Conservation (phyloP, 2,329 filamentous ascomycete genomes). For the Colletotrichum lini region DNA sequence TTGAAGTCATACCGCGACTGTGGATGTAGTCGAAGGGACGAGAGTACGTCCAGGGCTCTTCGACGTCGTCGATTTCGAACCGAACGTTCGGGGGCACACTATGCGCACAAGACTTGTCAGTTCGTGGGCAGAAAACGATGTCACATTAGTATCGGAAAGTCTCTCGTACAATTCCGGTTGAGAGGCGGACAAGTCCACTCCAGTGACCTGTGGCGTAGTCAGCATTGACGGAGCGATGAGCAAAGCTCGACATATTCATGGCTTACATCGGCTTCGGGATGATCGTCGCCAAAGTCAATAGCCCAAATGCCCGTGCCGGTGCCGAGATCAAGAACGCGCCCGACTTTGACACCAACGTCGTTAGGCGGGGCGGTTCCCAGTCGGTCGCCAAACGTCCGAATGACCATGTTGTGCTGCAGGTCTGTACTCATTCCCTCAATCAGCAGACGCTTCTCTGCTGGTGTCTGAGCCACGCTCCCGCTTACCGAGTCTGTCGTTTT, state of each 20-base stretch:
- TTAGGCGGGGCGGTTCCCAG: slow-evolving; percentile 42
- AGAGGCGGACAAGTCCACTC: slow-evolving; percentile 58
- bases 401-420: slow-evolving; percentile 54
- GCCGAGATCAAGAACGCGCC: slow-evolving; percentile 59
- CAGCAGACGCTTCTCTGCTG: neutral
- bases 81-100: slow-evolving; percentile 63
- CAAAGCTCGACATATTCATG: neutral
- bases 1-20: slow-evolving; percentile 53
- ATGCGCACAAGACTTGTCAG: neutral
- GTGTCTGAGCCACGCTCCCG: no score
- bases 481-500: slow-evolving; percentile 1
- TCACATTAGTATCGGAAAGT: neutral
- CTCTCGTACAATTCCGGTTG: slow-evolving; percentile 51
- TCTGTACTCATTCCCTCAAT: slow-evolving; percentile 42
- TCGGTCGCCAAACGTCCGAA: slow-evolving; percentile 49
- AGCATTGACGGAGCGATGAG: neutral
- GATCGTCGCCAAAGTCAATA: slow-evolving; percentile 58
- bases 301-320: slow-evolving; percentile 62
- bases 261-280: slow-evolving; percentile 49
- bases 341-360: slow-evolving; percentile 45
- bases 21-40: slow-evolving; percentile 59
- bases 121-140: neutral
- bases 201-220: slow-evolving; percentile 48
- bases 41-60: slow-evolving; percentile 56
- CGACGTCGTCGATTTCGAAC: slow-evolving; percentile 61